Evolutionary conservation across 2,329 filamentous ascomycete species (phyloP).

Genomic region (Immersiporthe knoxdaviesiana): DNA sequence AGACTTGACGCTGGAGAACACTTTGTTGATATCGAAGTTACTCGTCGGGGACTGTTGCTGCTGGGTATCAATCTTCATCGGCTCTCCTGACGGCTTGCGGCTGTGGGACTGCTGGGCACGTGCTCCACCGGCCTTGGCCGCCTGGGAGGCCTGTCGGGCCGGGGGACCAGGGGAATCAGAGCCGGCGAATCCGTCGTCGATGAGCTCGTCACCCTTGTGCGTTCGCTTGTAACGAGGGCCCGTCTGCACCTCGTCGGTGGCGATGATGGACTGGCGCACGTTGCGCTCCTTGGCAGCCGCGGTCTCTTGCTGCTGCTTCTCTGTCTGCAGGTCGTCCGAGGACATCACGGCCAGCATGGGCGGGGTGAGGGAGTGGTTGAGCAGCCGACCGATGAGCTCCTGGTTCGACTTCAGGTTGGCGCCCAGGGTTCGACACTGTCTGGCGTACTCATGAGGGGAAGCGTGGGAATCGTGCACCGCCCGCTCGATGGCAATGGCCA

Average conservation of each 20-base stretch:
- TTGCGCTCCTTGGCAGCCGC: conserved; percentile 76
- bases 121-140: conserved; percentile 19
- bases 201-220: conserved; percentile 91
- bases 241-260: conserved; percentile 68
- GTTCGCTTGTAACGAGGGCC: conserved; percentile 79
- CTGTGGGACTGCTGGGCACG: conserved; percentile 20
- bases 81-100: conserved; percentile 32
- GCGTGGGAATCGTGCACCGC: conserved; percentile 62
- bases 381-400: conserved; percentile 73
- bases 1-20: conserved; percentile 82
- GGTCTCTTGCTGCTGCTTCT: conserved; percentile 79
- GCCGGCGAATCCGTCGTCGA: conserved; percentile 59
- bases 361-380: conserved; percentile 73
- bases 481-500: conserved; percentile 81
- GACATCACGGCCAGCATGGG: conserved; percentile 85
- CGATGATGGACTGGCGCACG: conserved; percentile 83
- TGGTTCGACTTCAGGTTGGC: conserved; percentile 91
- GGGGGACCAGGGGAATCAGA: conserved; percentile 44
- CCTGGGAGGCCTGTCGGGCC: conserved; percentile 35
- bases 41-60: conserved; percentile 55
- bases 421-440: conserved; percentile 74
- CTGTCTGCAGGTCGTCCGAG: conserved; percentile 86
- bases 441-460: conserved; percentile 54
- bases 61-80: conserved; percentile 51
- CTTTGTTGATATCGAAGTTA: conserved; percentile 82